Conservation (phyloP, 306 rosid species). For the Cyclanthera cordifolia region DNA sequence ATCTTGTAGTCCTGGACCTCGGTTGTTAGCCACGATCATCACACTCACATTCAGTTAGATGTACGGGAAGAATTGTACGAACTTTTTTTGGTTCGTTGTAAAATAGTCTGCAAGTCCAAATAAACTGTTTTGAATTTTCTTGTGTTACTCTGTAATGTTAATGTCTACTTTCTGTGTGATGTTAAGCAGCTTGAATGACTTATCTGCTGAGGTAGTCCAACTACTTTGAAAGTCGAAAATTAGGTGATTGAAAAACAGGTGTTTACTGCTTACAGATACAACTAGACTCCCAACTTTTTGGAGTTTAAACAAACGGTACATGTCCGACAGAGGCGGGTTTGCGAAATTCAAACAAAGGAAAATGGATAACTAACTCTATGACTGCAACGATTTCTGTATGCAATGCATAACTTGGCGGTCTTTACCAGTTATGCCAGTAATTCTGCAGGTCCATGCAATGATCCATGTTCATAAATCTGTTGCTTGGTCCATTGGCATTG, state of each 20-base stretch:
- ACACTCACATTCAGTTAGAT: background rate
- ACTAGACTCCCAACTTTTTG: background rate
- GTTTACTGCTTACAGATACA: background rate
- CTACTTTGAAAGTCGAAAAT: background rate
- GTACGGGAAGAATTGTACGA: background rate
- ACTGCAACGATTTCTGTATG: background rate
- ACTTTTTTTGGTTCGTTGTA: background rate
- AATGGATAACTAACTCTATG: background rate
- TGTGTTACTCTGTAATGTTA: background rate
- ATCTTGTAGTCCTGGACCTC: background rate
- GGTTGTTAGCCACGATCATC: background rate
- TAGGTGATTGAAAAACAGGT: background rate
- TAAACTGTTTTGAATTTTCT: background rate
- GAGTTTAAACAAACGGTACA: background rate
- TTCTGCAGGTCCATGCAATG: constrained; percentile 64
- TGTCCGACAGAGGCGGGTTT: background rate
- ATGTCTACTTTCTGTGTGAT: background rate
- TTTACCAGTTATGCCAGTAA: constrained; percentile 65
- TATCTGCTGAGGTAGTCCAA: too few relatives aligned
- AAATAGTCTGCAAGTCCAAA: background rate
- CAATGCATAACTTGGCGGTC: background rate
- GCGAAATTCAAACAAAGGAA: background rate
- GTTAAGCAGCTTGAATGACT: background rate
- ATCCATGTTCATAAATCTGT: constrained; percentile 53
- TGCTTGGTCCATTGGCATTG: constrained; percentile 14